These are phyloP conservation scores for Hypoxylon sp. DNA, from an alignment of 2,329 filamentous ascomycete genomes.

Conservation along the genomic window DNA sequence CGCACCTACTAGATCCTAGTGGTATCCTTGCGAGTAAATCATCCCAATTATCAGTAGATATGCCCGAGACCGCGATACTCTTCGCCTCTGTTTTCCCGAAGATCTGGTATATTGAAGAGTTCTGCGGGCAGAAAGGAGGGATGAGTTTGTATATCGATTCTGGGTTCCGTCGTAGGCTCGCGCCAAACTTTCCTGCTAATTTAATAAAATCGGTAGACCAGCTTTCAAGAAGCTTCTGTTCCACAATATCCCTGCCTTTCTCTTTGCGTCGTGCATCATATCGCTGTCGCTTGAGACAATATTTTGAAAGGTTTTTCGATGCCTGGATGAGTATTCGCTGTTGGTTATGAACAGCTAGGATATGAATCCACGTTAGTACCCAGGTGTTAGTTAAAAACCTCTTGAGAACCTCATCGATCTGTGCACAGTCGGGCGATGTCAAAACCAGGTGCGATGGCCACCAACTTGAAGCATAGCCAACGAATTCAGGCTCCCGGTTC, in stretches of 20 bases:
- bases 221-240: slow-evolving; percentile 48
- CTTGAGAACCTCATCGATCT: slow-evolving; percentile 37
- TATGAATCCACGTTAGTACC: slow-evolving; percentile 56
- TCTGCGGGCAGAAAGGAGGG: slow-evolving; percentile 57
- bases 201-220: slow-evolving; percentile 57
- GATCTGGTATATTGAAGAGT: slow-evolving; percentile 54
- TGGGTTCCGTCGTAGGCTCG: slow-evolving; percentile 48
- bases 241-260: neutral
- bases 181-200: slow-evolving; percentile 57
- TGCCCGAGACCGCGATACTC: slow-evolving; percentile 37
- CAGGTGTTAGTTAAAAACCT: slow-evolving; percentile 47
- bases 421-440: slow-evolving; percentile 12
- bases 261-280: slow-evolving; percentile 4
- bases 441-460: slow-evolving; percentile 51
- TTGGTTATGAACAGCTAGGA: slow-evolving; percentile 46
- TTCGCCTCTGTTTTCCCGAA: slow-evolving; percentile 50
- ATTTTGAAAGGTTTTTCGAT: slow-evolving; percentile 48
- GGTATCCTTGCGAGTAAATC: slow-evolving; percentile 49
- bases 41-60: slow-evolving; percentile 46
- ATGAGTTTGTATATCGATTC: slow-evolving; percentile 57
- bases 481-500: slow-evolving; percentile 27
- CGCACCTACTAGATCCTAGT: neutral
- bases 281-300: slow-evolving; percentile 35
- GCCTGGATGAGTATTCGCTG: slow-evolving; percentile 50
- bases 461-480: slow-evolving; percentile 47